Percentiles rank a stretch among this genome's conserved stretches.
Evolutionary conservation across 108 stramenopile genomes (phyloP).

Genomic region (Licmophora abbreviata): DNA sequence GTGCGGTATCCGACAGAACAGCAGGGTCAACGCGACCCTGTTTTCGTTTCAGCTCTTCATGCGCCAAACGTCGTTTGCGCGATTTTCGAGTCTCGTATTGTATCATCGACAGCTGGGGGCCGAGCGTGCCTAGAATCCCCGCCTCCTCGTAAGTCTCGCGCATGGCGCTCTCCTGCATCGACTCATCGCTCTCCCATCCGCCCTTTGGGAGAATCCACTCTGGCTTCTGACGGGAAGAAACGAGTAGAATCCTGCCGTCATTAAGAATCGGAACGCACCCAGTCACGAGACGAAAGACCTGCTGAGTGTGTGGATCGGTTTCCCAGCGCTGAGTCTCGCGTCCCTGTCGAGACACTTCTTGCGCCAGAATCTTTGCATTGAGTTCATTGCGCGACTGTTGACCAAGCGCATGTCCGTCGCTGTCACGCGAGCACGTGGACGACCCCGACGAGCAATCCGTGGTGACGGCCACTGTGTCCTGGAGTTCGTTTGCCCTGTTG

Average conservation of each 20-base stretch:
- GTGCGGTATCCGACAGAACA: neutral
- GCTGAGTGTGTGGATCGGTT: constrained; percentile 29
- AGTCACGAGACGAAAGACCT: constrained; percentile 51
- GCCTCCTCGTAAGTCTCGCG: constrained; percentile 90
- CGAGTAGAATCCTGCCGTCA: constrained; percentile 70
- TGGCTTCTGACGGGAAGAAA: constrained; percentile 58
- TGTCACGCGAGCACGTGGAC: neutral
- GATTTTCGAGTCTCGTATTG: constrained; percentile 80
- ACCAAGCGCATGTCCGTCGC: neutral
- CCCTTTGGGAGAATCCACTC: constrained; percentile 96
- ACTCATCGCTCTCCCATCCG: constrained; percentile 92
- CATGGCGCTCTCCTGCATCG: constrained; percentile 75
- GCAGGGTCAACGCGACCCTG: neutral
- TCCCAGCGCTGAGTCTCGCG: constrained; percentile 59
- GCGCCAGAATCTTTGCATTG: neutral
- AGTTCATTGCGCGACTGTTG: neutral
- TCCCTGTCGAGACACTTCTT: constrained; percentile 47
- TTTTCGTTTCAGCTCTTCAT: constrained; percentile 13
- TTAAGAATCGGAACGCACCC: constrained; percentile 67
- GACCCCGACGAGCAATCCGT: neutral
- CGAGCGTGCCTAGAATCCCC: constrained; percentile 71
- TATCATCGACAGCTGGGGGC: constrained; percentile 51
- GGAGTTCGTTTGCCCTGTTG: neutral
- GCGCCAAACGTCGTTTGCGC: constrained; percentile 48
- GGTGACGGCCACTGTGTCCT: neutral